Evolutionary conservation across 2,329 filamentous ascomycete genomes (phyloP).

Genomic region (Neonectria coccinea): DNA sequence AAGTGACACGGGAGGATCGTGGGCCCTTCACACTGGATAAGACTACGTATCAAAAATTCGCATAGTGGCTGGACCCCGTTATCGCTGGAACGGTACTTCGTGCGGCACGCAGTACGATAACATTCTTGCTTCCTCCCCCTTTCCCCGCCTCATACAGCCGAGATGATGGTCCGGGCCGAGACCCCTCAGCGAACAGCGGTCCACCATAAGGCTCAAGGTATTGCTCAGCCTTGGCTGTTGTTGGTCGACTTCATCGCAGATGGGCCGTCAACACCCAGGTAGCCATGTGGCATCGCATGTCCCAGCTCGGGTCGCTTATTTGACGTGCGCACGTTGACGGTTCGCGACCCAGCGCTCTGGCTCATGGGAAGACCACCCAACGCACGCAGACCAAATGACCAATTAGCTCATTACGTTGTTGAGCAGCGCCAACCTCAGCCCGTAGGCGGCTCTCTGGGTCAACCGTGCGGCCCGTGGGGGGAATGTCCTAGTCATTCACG

Average conservation of each 20-base stretch:
- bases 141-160: slow-evolving; percentile 6
- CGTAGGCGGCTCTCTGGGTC: slow-evolving; percentile 4
- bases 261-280: slow-evolving; percentile 25
- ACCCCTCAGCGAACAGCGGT: slow-evolving; percentile 16
- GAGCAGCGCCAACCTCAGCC: slow-evolving; percentile 25
- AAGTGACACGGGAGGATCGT: slow-evolving; percentile 21
- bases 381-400: slow-evolving; percentile 1
- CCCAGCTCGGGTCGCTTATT: slow-evolving; percentile 29
- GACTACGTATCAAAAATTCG: slow-evolving; percentile 19
- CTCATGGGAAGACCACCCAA: slow-evolving; percentile 10
- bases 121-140: slow-evolving; percentile 5
- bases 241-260: slow-evolving; percentile 21
- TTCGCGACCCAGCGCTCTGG: slow-evolving; percentile 19
- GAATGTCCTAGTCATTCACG: background rate
- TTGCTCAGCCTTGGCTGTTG: slow-evolving; percentile 24
- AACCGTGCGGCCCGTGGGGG: background rate
- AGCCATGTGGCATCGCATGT: slow-evolving; percentile 41
- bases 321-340: slow-evolving; percentile 26
- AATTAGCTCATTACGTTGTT: background rate
- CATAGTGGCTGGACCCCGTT: slow-evolving; percentile 11
- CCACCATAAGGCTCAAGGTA: slow-evolving; percentile 29
- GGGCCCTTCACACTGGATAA: slow-evolving; percentile 12
- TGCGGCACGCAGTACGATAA: background rate
- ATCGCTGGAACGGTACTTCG: background rate
- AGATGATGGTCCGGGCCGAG: slow-evolving; percentile 19